Percentiles rank a stretch among this genome's conserved stretches.
phyloP scores from a whole-genome alignment of 2,329 filamentous ascomycete species.

The Penicillium sp. region DNA sequence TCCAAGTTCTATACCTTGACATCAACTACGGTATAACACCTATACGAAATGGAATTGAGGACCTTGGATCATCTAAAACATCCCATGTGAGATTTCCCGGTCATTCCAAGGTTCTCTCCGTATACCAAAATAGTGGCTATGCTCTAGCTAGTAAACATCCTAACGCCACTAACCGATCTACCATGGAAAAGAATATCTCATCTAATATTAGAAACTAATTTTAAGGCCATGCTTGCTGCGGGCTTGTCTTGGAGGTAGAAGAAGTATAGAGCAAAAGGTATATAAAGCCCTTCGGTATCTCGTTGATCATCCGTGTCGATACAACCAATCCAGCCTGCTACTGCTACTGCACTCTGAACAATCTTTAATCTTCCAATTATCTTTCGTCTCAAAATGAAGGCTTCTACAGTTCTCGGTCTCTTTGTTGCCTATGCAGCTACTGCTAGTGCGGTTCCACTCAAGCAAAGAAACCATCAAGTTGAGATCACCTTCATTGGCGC shows the following conservation, averaged over 20 bases:
- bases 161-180: neutral
- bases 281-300: neutral
- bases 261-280: neutral
- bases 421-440: neutral
- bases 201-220: neutral
- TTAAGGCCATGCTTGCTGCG: neutral
- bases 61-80: neutral
- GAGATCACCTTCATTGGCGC: slow-evolving; percentile 12
- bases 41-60: neutral
- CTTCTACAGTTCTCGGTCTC: neutral
- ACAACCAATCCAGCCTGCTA: neutral
- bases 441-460: neutral
- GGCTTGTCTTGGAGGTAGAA: neutral
- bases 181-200: neutral
- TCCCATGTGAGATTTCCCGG: neutral
- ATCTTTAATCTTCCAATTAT: neutral
- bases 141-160: neutral
- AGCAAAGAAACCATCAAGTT: neutral
- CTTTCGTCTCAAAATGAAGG: neutral
- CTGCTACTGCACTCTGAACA: neutral
- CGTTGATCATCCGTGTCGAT: neutral
- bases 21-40: neutral
- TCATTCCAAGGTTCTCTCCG: neutral
- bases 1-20: neutral
- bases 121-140: neutral